Percentiles rank a stretch among this genome's conserved stretches.
Evolutionary conservation across 805 yeast species (phyloP).

Genomic region (Candida sonorensis): DNA sequence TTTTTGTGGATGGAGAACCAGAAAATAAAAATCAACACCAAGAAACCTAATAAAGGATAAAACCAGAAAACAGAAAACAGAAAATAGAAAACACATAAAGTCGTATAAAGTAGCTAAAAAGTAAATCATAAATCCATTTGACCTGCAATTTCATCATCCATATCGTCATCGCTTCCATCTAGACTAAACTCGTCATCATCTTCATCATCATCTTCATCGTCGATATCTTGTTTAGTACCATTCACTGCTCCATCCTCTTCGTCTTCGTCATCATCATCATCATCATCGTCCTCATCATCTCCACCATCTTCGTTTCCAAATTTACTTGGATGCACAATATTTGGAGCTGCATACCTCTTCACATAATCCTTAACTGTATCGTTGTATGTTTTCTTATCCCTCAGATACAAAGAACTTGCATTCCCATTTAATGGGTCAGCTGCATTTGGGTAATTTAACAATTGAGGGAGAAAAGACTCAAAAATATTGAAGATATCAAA

Average conservation of each 20-base stretch:
- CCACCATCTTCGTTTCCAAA: conserved; percentile 23
- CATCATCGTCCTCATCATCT: conserved; percentile 17
- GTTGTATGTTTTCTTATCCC: conserved; percentile 60
- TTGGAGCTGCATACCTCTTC: conserved; percentile 52
- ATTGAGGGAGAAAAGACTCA: conserved; percentile 89
- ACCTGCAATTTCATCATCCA: conserved; percentile 27
- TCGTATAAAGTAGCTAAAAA: too few species aligned
- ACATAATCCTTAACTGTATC: conserved; percentile 71
- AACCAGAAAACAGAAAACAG: too few species aligned
- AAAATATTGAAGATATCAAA: conserved; percentile 87
- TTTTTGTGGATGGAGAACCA: too few species aligned
- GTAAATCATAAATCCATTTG: conserved; percentile 27
- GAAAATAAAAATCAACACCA: too few species aligned
- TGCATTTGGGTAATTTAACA: conserved; percentile 87
- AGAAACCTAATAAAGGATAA: too few species aligned
- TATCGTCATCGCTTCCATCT: conserved; percentile 17
- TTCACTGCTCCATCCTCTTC: conserved; percentile 13
- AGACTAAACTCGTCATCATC: conserved; percentile 22
- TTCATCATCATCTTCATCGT: conserved; percentile 18
- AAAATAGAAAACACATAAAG: too few species aligned
- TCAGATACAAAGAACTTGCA: conserved; percentile 73
- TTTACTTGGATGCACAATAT: conserved; percentile 19
- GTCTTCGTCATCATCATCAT: conserved; percentile 20
- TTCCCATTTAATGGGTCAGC: conserved; percentile 89
- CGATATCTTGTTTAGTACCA: conserved; percentile 11